These are phyloP conservation scores for Chalaropsis thielavioides DNA, from an alignment of 2,329 filamentous ascomycete species.

Conservation along the genomic window DNA sequence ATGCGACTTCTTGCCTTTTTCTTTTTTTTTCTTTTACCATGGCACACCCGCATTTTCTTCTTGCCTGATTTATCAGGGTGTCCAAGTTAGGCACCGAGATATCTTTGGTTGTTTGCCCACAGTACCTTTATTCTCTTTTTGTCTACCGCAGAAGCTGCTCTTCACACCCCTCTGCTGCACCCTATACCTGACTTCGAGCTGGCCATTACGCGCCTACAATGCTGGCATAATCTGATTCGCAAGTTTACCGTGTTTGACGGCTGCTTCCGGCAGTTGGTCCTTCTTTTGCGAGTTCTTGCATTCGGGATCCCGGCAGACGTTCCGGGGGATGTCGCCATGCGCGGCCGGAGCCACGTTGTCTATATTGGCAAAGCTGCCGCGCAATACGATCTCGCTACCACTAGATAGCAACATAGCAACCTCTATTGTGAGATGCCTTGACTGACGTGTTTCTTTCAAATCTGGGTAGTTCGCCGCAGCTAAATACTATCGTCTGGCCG, in stretches of 20 bases:
- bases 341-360: background rate
- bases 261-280: background rate
- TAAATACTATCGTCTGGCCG: conserved; percentile 82
- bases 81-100: background rate
- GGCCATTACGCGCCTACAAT: background rate
- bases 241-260: background rate
- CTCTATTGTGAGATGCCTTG: background rate
- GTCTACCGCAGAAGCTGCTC: background rate
- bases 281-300: background rate
- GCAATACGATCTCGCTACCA: background rate
- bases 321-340: background rate
- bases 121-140: background rate
- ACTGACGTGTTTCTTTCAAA: background rate
- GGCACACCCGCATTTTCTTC: background rate
- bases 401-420: background rate
- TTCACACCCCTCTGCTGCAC: background rate
- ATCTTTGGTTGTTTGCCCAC: background rate
- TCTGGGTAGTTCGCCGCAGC: conserved; percentile 54
- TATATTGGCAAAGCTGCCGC: background rate
- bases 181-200: background rate
- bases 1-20: background rate
- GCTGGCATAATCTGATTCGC: background rate
- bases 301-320: background rate
- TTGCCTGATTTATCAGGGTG: background rate
- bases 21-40: background rate